Evolutionary conservation across 805 yeast genomes (phyloP), one percentile per base, ranked within the genome.

Genomic region (Kodamaea kakaduensis): DNA sequence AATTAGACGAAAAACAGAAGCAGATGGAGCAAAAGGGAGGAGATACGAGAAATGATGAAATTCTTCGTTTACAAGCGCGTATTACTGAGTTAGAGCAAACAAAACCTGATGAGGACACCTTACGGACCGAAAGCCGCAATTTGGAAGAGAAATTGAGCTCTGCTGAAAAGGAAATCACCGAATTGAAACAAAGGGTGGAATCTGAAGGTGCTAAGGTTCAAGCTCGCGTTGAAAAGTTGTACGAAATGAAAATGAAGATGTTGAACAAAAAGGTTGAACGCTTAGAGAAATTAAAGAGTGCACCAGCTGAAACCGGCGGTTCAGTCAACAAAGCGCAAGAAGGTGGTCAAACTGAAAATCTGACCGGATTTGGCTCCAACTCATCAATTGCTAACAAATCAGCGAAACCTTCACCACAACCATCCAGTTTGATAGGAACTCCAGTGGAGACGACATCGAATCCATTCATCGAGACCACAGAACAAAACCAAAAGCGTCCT

Each of bases 161-260:
- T 36, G 5, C 41, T 33, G 17, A 43, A 34, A n/a, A 41, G 34
- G 25, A 37, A 10, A 20, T 32, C 6, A 20, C 28, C 8, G 22
- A 15, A 19, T 23, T 23, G 17, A 32, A 23, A 13, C 33, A 25
- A 22, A 36, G 34, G 26, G 31, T 54, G 34, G 50, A 43, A 6
- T 38, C 35, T 3, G 54, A 52, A 27, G 58, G 55, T 35, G 67
- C 63, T 20, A 71, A 66, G 30, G 68, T 73, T 3, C 60, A 74
- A 32, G 61, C 64, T 35, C 72, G 74, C 17, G 71, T 75, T 27
- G 73, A 74, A 32, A 74, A 77, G 50, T 78, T 78, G 48, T 71
- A 69, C 31, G 81, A 74, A 40, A 71, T 82, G 54, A 73, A 78
- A 45, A 68, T 71, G 38, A 73, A 69, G 40, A 70, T 81, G 54